These are phyloP conservation scores for Yamadazyma triangularis DNA, from an alignment of 1,139 yeast genomes.

Conservation along the genomic window DNA sequence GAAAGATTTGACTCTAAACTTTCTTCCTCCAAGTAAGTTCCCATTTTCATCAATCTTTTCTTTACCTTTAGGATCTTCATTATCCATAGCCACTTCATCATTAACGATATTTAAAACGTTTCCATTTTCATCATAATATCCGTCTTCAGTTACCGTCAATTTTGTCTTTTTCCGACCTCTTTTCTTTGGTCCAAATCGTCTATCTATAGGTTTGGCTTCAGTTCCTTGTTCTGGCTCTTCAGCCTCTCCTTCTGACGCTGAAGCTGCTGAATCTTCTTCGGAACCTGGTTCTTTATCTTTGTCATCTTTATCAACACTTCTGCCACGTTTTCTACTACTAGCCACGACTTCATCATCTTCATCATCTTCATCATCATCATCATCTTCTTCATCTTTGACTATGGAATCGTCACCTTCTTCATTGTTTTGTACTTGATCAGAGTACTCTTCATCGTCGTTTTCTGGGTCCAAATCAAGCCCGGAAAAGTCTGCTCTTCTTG, in stretches of 20 bases:
- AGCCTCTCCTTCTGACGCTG: conserved; percentile 18
- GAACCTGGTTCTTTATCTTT: conserved; percentile 16
- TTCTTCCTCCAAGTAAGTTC: conserved; percentile 66
- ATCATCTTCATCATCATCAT: conserved; percentile 12
- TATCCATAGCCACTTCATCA: conserved; percentile 77
- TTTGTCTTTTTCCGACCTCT: conserved; percentile 46
- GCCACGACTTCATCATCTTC: conserved; percentile 6
- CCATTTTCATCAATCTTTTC: conserved; percentile 70
- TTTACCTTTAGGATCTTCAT: conserved; percentile 75
- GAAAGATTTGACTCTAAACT: conserved; percentile 77
- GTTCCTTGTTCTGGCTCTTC: conserved; percentile 20
- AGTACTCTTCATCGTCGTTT: conserved; percentile 21
- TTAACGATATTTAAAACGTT: conserved; percentile 53
- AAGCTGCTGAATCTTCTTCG: conserved; percentile 17
- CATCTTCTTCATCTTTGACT: neutral
- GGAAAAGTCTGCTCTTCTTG: conserved; percentile 17
- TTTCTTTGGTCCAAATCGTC: conserved; percentile 28
- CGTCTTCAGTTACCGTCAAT: conserved; percentile 32
- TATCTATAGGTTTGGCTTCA: conserved; percentile 1
- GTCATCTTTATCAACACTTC: conserved; percentile 17
- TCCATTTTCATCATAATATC: conserved; percentile 45
- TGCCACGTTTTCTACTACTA: conserved; percentile 14
- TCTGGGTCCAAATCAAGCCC: conserved; percentile 27
- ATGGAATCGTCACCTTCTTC: conserved; percentile 7
- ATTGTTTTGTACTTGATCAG: conserved; percentile 11